Evolutionary conservation across 495 filamentous ascomycete species (phyloP), one percentile per base, ranked within the genome.

Genomic region (Daldinia loculata): DNA sequence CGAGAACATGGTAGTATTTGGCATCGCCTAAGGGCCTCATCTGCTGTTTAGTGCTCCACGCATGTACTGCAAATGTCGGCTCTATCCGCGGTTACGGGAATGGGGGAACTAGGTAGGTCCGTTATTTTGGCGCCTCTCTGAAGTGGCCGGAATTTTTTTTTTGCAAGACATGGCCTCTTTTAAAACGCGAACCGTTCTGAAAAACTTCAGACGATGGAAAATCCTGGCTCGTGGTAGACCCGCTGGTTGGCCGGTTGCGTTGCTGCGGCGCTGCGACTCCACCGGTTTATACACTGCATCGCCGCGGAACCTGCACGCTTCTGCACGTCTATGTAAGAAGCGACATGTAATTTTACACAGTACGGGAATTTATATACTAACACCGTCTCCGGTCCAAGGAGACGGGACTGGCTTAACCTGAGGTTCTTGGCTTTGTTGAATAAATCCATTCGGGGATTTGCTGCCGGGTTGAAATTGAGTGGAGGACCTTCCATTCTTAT

Each of bases 401-500:
- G 70, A 27, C 70, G 70, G 70, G 51, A 69, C 63, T 56, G 53
- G 30, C 22, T 34, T 32, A 57, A 69, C 48, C 32, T 68, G 65
- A 68, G 51, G 45, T 24, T 24, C 45, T 50, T 50, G 50, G 14
- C 11, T 52, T 51, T n/a, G n/a, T 61, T 48, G 59, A 69, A 66
- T 50, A 43, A 55, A 43, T 41, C 61, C 61, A 61, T 69, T 69
- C 70, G 70, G 70, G 70, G 70, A 73, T 73, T 73, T 69, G 38
- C 51, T 32, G 9, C 70, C 65, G 70, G 66, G 17, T 52, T 53
- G 66, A 69, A 56, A 69, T 73, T 73, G 61, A 51, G 70, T 62
- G 61, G 66, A 66, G 36, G 66, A 69, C 70, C 66, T 73, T 66
- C 70, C 70, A 66, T 69, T 66, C 70, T 69, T 66, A 73, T 71